Evolutionary conservation across 495 filamentous ascomycete species (phyloP).

Genomic region (Rhypophila decipiens): DNA sequence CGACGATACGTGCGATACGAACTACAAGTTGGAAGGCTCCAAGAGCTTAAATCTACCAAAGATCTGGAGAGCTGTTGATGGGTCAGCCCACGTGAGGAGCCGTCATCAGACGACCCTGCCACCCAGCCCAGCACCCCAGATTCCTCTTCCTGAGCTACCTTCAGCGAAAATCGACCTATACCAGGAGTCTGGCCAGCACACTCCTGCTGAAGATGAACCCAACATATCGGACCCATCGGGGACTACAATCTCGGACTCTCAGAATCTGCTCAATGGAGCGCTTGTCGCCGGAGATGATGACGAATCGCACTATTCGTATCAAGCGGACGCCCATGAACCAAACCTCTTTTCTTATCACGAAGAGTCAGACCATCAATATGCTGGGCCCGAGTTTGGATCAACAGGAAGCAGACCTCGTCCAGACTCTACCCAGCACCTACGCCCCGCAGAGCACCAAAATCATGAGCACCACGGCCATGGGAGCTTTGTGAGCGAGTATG

Average conservation of each 20-base stretch:
- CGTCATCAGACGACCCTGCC: conserved; percentile 1
- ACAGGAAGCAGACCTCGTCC: background rate
- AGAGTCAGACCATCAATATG: background rate
- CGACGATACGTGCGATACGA: conserved; percentile 6
- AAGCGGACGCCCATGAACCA: background rate
- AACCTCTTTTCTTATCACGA: background rate
- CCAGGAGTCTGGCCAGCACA: background rate
- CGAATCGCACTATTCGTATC: background rate
- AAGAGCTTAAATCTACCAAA: background rate
- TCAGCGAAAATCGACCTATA: background rate
- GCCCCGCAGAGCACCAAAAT: background rate
- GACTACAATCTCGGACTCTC: background rate
- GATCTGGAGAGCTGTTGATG: background rate
- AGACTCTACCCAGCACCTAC: background rate
- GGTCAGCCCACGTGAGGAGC: background rate
- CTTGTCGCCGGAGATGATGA: background rate
- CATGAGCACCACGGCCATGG: background rate
- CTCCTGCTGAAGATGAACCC: background rate
- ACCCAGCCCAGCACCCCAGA: conserved; percentile 1
- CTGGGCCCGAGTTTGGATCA: background rate
- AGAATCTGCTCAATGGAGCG: conserved; percentile 1
- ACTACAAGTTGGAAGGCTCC: conserved; percentile 5
- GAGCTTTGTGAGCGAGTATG: background rate
- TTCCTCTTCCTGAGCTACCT: conserved; percentile 7
- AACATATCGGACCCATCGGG: background rate